Evolutionary conservation across 2,329 filamentous ascomycete genomes (phyloP).

Genomic region (Tympanopsis confertula): DNA sequence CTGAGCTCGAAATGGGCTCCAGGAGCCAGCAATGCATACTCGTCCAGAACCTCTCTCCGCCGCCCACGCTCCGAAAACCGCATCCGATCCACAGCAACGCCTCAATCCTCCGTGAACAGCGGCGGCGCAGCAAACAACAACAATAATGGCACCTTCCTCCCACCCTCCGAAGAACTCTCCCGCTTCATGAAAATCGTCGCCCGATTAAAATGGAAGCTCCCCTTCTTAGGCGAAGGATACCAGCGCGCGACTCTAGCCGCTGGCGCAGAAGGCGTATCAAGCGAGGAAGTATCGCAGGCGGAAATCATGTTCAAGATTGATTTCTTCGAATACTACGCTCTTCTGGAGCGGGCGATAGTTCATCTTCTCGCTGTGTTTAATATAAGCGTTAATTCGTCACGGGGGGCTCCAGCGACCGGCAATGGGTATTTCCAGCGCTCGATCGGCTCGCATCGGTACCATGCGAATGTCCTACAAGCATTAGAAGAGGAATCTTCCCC

Average conservation of each 20-base stretch:
- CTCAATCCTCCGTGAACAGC: no score
- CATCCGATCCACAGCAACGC: no score
- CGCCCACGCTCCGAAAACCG: no score
- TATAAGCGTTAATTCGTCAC: slow-evolving; percentile 27
- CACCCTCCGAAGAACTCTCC: slow-evolving; percentile 30
- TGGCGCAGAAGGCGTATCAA: slow-evolving; percentile 19
- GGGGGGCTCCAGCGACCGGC: slow-evolving; percentile 4
- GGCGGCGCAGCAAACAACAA: no score
- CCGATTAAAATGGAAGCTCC: slow-evolving; percentile 51
- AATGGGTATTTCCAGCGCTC: background rate
- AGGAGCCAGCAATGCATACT: no score
- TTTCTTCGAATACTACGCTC: slow-evolving; percentile 66
- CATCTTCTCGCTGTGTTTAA: slow-evolving; percentile 54
- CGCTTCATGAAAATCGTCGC: slow-evolving; percentile 49
- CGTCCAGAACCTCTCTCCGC: no score
- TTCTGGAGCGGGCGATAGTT: slow-evolving; percentile 60
- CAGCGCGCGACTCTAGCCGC: slow-evolving; percentile 29
- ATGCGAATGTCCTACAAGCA: slow-evolving; percentile 56
- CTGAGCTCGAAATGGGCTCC: no score
- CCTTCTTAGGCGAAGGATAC: slow-evolving; percentile 46
- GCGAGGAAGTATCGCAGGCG: slow-evolving; percentile 6
- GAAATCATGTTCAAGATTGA: slow-evolving; percentile 63
- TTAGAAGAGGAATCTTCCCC: slow-evolving; percentile 46
- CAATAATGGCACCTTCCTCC: no score
- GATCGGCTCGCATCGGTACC: slow-evolving; percentile 41